Evolutionary conservation across 495 filamentous ascomycete species (phyloP).

Genomic region (Echria macrotheca): DNA sequence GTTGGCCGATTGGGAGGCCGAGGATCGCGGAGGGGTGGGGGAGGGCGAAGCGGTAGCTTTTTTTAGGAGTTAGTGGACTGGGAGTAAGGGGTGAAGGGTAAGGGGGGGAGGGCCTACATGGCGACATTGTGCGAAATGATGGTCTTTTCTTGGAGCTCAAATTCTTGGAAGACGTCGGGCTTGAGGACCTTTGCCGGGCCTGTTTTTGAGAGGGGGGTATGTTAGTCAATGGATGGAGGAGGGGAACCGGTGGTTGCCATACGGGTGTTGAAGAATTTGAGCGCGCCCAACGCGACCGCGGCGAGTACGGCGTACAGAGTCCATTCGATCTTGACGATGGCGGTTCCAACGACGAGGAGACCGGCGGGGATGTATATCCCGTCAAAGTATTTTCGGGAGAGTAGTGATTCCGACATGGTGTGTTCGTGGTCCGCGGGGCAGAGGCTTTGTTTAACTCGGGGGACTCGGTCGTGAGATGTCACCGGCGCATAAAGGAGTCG

Average conservation of each 20-base stretch:
- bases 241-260: constrained; percentile 14
- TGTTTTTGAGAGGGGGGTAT: constrained; percentile 25
- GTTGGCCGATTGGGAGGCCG: constrained; percentile 94
- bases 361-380: constrained; percentile 83
- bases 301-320: constrained; percentile 62
- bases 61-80: constrained; percentile 14
- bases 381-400: constrained; percentile 50
- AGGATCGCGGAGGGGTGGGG: constrained; percentile 74
- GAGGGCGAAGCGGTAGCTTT: constrained; percentile 82
- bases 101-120: constrained; percentile 51
- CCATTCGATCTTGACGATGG: constrained; percentile 75
- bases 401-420: constrained; percentile 26
- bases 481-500: not conserved
- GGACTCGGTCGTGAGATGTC: not conserved
- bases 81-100: not conserved
- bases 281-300: constrained; percentile 53
- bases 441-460: not conserved
- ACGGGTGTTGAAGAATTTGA: constrained; percentile 60
- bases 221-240: not conserved
- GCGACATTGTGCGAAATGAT: constrained; percentile 94
- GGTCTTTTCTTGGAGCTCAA: constrained; percentile 84
- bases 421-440: not conserved
- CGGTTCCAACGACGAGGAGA: constrained; percentile 68
- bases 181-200: constrained; percentile 77
- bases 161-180: constrained; percentile 80